phyloP scores from a whole-genome alignment of 2,329 filamentous ascomycete species.

The Colletotrichum musae region DNA sequence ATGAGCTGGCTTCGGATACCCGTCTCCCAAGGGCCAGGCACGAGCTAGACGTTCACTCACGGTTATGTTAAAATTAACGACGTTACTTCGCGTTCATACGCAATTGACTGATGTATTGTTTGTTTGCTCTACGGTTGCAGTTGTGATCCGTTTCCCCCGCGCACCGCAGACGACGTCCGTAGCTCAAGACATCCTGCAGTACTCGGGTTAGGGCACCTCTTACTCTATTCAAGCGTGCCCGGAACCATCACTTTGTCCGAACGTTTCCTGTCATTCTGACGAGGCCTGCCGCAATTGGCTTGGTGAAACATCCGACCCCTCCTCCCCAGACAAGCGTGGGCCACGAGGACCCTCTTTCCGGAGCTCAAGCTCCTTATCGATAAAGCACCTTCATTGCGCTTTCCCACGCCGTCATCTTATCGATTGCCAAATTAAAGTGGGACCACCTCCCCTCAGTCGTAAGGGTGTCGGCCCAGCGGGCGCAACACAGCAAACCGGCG shows the following conservation, averaged over 20 bases:
- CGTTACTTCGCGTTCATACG: not conserved
- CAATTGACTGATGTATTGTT: not conserved
- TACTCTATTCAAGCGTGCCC: not conserved
- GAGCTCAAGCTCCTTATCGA: conserved; percentile 33
- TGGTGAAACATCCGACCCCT: conserved; percentile 38
- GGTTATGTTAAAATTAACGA: conserved; percentile 12
- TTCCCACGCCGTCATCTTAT: conserved; percentile 4
- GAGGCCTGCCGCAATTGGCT: conserved; percentile 13
- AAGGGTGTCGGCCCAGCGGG: conserved; percentile 2
- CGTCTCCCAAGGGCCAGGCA: conserved; percentile 36
- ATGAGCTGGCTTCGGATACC: conserved; percentile 38
- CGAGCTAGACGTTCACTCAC: conserved; percentile 36
- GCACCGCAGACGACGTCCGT: too few relatives aligned
- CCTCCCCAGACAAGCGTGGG: conserved; percentile 25
- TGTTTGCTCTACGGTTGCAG: not conserved
- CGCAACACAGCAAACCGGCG: conserved; percentile 9
- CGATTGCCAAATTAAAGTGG: conserved; percentile 30
- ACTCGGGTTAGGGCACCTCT: too few relatives aligned
- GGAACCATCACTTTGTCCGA: not conserved
- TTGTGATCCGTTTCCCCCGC: too few relatives aligned
- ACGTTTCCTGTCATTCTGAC: conserved; percentile 14
- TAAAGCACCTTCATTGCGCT: conserved; percentile 2
- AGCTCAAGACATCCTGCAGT: too few relatives aligned
- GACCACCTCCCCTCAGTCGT: conserved; percentile 17
- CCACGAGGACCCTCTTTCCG: conserved; percentile 1